Base-by-base conservation (phyloP, 805 yeast genomes). In the Sugiyamaella valdiviana region DNA sequence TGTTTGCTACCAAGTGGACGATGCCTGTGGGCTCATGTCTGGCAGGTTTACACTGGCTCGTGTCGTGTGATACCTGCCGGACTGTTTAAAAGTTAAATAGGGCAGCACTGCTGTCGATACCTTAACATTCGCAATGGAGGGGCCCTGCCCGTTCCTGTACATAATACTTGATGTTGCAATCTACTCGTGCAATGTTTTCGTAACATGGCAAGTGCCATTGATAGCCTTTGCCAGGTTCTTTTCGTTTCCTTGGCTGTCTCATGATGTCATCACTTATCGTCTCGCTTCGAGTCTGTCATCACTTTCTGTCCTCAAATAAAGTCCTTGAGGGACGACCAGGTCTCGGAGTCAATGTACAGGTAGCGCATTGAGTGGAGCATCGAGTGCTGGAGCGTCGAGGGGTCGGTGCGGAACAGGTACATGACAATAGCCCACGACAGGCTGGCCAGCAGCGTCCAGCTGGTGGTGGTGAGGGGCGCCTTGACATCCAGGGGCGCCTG, bases 341-440 rank as follows among this genome's bases (percentile, higher is more conserved):
- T 61, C 49, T 74, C 71, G 59, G 75, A 64, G 50, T 78, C 86
- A 39, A 82, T 81, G 57, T 85, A 85, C 32, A 85, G 77, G 61
- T 79, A 85, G 46, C 80, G 79, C 85, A 85, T 78, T 46, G 85
- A 77, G 51, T 77, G 77, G 53, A 83, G 73, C 71, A 85, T 68
- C 1, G 85, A 76, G 44, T 75, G 73, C 59, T 84, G 91, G 40
- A 85, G 69, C 54, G 75, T 74, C 36, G 74, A 73, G 2, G 83
- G 82, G 54, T 83, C 82, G 50, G 71, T 69, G 49, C 82, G 75
- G 63, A 83, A 84, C 44, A 85, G 69, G 58, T 76, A 73, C 90
- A 85, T 83, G 36, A 83, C 85, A 21, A 76, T 60, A 0, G 82
- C 91, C 95, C 95, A 85, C 6, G 79, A 71, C 6, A 79, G 51